Evolutionary conservation across 495 filamentous ascomycete genomes (phyloP), one percentile per base, ranked within the genome.

Genomic region (Rhypophila decipiens): DNA sequence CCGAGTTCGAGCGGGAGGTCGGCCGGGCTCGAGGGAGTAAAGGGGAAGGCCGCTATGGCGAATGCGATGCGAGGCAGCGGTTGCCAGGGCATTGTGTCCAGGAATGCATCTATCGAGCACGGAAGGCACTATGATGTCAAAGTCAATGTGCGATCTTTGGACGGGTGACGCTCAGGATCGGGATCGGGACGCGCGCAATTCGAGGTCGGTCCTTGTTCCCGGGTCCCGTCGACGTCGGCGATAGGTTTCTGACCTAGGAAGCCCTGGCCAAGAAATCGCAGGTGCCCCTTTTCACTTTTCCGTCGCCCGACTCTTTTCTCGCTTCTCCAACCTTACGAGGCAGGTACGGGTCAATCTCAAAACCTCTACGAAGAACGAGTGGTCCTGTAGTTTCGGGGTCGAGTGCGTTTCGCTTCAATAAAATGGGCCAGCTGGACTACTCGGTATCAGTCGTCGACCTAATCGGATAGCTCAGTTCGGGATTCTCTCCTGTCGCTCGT

Each of bases 1-100:
- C 93, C 93, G 22, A 98, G 83, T 67, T 98, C 89, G 58, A 98
- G 80, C 12, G 93, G 91, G n/a, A 98, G 82, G 66, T 98, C 93
- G 56, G 87, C 87, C 23, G 90, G 82, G 47, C 81, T 84, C 24
- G 85, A 83, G 39, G 93, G 85, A 48, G 83, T 77, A 69, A 97
- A 98, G 24, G 93, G 93, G 63, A 90, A 91, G 51, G 83, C 87
- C 64, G 90, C 91, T 64, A 98, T 86, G 51, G 91, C 94, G 71
- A 96, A 97, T 57, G 90, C 93, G 72, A 98, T 96, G 57, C 88
- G 89, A 67, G 90, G 89, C 65, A 98, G 79, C 50, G 93, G 90
- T 77, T 84, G 80, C 93, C 93, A 98, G 78, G 90, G 88, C 90
- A 96, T 96, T 65, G 61, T 63, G 55, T 42, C 51, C 49, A 46